Evolutionary conservation across 2,329 filamentous ascomycete genomes (phyloP), one percentile per base, ranked within the genome.

Genomic region (Cryphonectria nitschkei): DNA sequence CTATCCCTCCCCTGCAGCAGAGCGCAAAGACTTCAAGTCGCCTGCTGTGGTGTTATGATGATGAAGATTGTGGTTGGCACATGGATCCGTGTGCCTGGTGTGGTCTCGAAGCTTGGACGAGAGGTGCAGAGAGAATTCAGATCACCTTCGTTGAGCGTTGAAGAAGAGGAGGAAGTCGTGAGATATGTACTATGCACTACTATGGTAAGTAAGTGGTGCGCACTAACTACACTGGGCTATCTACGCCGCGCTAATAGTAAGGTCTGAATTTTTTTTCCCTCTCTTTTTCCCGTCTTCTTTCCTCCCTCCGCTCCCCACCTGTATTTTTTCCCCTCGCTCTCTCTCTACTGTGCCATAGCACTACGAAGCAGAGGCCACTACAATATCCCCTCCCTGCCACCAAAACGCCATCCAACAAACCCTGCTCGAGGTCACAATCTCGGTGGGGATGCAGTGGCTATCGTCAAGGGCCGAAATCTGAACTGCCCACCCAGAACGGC

Each of bases 11-110:
- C 56, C 82, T 76, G 77, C 76, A 88, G 86, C 87, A 89, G 68
- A 89, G 86, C 87, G 87, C 87, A 89, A 89, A 89, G 87, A 89
- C 87, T 87, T 80, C 76, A 89, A 89, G 87, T 89, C 87, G 87
- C 87, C 81, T 86, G 87, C 86, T 80, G 81, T 74, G 70, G 74
- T 77, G 75, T 80, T 86, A 87, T 80, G 76, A 79, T 74, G 73
- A 75, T 73, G 76, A 79, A 74, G 73, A 75, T 74, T 64, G 58
- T 70, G 74, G 71, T 70, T 76, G 82, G 82, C 84, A 81, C 84
- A 87, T 86, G 74, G 75, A 80, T 65, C 67, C 74, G 78, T 79
- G 81, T 77, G 82, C 80, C 80, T 78, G 75, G 68, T 72, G 68
- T 72, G 46, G n/a, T n/a, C 71, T 67, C 65, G 13, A n/a, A 29